phyloP scores from a whole-genome alignment of 169 alveolate species.

The Neospora caninum region DNA sequence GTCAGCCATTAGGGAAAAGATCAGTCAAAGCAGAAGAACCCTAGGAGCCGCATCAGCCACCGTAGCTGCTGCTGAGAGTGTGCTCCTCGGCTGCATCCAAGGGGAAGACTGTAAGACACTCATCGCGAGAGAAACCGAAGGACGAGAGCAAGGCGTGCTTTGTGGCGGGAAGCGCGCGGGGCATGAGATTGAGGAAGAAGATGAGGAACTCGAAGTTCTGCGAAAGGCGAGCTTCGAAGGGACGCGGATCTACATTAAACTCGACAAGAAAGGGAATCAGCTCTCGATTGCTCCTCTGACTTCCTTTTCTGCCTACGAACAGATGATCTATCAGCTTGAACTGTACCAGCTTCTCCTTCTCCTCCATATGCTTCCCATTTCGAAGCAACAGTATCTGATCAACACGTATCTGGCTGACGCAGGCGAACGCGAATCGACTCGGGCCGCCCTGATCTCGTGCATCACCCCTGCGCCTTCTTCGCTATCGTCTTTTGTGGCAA shows the following conservation, averaged over 20 bases:
- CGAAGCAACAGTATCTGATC: background rate
- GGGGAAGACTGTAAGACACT: background rate
- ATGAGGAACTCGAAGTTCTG: conserved; percentile 11
- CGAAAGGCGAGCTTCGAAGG: conserved; percentile 13
- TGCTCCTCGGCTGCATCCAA: background rate
- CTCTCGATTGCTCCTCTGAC: background rate
- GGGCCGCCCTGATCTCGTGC: background rate
- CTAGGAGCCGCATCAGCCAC: background rate
- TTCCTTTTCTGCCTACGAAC: background rate
- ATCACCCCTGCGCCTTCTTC: background rate
- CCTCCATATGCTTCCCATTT: background rate
- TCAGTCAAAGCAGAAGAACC: background rate
- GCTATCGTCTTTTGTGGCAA: background rate
- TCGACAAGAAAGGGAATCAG: background rate
- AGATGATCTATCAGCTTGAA: background rate
- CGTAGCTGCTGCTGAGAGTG: background rate
- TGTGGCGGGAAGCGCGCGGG: background rate
- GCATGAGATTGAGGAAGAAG: background rate
- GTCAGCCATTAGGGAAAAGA: background rate
- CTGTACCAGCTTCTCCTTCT: background rate
- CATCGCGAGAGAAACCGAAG: background rate
- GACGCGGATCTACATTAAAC: background rate
- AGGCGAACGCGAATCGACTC: background rate
- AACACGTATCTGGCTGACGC: background rate
- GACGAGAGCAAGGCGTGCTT: background rate